Percentiles rank a stretch among this genome's conserved stretches.
These are phyloP conservation scores for Corynascus novoguineensis DNA, from an alignment of 495 filamentous ascomycete genomes.

Conservation along the genomic window DNA sequence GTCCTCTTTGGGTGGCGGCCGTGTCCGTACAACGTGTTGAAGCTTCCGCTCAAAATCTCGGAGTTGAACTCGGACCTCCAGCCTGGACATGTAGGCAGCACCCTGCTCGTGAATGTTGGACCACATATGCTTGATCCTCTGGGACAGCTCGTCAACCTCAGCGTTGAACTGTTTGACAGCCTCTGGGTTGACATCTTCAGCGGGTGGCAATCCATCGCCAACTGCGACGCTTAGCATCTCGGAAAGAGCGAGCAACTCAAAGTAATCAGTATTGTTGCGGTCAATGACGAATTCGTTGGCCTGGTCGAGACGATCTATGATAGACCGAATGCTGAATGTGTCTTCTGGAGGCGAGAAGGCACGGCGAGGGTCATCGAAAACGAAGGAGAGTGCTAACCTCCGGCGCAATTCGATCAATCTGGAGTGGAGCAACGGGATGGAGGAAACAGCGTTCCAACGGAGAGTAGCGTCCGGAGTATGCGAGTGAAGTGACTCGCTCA, in stretches of 20 bases:
- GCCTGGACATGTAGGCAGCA: conserved; percentile 62
- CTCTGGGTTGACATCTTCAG: conserved; percentile 30
- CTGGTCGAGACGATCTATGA: conserved; percentile 47
- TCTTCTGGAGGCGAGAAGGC: conserved; percentile 40
- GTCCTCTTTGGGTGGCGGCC: conserved; percentile 51
- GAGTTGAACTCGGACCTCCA: conserved; percentile 66
- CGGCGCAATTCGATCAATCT: conserved; percentile 58
- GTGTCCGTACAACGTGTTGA: conserved; percentile 62
- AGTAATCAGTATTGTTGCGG: conserved; percentile 56
- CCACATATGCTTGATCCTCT: conserved; percentile 59
- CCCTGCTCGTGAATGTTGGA: conserved; percentile 68
- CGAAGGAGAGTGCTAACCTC: conserved; percentile 66
- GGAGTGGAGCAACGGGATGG: conserved; percentile 54
- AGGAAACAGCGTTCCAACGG: conserved; percentile 45
- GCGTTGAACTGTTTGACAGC: conserved; percentile 53
- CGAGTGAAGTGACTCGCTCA: conserved; percentile 48
- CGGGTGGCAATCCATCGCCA: conserved; percentile 49
- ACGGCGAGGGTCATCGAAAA: conserved; percentile 50
- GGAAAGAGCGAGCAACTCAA: conserved; percentile 55
- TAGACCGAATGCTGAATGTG: conserved; percentile 45
- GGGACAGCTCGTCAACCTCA: conserved; percentile 60
- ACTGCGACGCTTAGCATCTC: conserved; percentile 68
- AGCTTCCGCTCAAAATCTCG: conserved; percentile 68
- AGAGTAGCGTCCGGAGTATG: conserved; percentile 48
- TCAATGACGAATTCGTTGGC: conserved; percentile 36